Conservation (phyloP, 768 basidiomycete species). For the Hygrophoropsis aurantiaca region DNA sequence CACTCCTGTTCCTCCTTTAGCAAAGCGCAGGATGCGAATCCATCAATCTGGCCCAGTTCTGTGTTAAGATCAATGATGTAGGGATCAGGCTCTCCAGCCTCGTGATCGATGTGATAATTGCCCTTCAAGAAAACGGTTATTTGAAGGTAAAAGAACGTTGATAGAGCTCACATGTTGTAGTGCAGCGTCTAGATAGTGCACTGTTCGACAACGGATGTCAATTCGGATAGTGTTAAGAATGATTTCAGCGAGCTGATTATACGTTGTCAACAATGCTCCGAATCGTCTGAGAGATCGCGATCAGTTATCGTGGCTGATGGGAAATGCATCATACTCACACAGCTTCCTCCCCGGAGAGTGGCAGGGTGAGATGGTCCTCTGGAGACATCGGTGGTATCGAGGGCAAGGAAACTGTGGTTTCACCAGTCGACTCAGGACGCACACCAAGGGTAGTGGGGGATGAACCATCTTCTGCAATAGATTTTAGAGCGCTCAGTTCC, state of each 20-base stretch:
- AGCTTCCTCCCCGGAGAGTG: slow-evolving; percentile 86
- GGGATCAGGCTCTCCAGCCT: slow-evolving; percentile 89
- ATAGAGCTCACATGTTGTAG: slow-evolving; percentile 62
- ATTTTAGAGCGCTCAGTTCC: slow-evolving; percentile 68
- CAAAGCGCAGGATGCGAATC: slow-evolving; percentile 60
- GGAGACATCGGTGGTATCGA: slow-evolving; percentile 34
- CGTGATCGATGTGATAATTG: slow-evolving; percentile 78
- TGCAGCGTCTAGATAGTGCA: slow-evolving; percentile 78
- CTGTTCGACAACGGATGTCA: slow-evolving; percentile 82
- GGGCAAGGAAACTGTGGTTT: slow-evolving; percentile 48
- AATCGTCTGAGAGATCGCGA: slow-evolving; percentile 64
- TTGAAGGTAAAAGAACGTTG: slow-evolving; percentile 1
- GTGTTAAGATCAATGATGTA: slow-evolving; percentile 83
- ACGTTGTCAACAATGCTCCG: slow-evolving; percentile 87
- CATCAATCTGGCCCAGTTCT: slow-evolving; percentile 76
- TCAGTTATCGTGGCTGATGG: slow-evolving; percentile 4
- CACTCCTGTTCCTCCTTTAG: slow-evolving; percentile 68
- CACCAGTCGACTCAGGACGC: slow-evolving; percentile 47
- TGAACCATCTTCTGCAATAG: slow-evolving; percentile 46
- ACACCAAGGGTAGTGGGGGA: slow-evolving; percentile 50
- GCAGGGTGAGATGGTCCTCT: slow-evolving; percentile 60
- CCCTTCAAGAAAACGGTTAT: slow-evolving; percentile 50
- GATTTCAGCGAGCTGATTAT: slow-evolving; percentile 83
- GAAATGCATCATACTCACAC: slow-evolving; percentile 54
- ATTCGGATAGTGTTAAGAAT: slow-evolving; percentile 85